Evolutionary conservation across 2,329 filamentous ascomycete species (phyloP), one percentile per base, ranked within the genome.

Genomic region (Colletotrichum phormii): DNA sequence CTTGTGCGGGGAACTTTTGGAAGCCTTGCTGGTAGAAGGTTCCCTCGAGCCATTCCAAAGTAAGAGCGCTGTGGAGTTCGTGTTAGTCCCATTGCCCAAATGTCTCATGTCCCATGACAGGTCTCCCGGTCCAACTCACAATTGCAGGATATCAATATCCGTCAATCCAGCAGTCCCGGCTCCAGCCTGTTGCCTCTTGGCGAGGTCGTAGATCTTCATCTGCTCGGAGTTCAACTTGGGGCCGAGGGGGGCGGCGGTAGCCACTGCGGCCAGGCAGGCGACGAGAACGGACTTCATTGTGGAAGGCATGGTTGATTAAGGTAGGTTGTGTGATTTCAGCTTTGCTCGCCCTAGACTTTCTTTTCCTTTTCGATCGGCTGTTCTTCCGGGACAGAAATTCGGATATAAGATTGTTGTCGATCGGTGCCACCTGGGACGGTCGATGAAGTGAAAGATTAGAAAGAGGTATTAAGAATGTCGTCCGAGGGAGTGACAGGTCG

Each of bases 21-120:
- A 95, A 93, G 49, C 92, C 92, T 79, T 93, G 87, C 77, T 89
- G 86, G 86, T 95, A 95, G 83, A 94, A 95, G 67, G 87, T 86
- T 29, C 90, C 87, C 84, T 95, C 93, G 77, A 95, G 91, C 83
- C 93, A 91, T 83, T 95, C 93, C 58, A 94, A 86, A 6, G 92
- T 94, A 68, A 94, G 85, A 74, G 92, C 92, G 79, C 90, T 92
- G 75, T 33, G 22, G 22, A 33, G 18, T 5, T 13, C 4, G 11
- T 42, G 49, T 73, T 61, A 73, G 71, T 59, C 13, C 31, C 0
- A 2, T 4, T 9, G 6, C 31, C 18, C 18, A 22, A 9, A n/a
- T 3, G 1, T n/a, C 51, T 7, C 12, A 1, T 42, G 15, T 42
- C 15, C n/a, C 26, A 24, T 6, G 3, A 42, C 42, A 4, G 22